Evolutionary conservation across 78 protist genomes (phyloP), one percentile per base, ranked within the genome.

Genomic region (Trichosphaerium sp.): DNA sequence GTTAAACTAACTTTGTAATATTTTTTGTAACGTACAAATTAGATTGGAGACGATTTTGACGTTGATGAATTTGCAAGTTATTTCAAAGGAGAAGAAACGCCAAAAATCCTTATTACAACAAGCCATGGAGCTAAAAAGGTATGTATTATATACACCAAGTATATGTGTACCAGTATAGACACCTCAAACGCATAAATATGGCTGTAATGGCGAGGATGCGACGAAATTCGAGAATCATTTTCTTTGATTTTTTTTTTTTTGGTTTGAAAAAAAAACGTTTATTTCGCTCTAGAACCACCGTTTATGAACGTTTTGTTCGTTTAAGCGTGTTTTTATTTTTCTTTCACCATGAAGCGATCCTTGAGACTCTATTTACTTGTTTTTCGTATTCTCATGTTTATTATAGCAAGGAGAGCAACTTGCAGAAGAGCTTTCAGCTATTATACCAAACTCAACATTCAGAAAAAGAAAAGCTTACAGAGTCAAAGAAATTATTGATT

Each of bases 401-500:
- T 21, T 61, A n/a, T 8, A 6, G 11, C 10, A 61, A 8, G 11
- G 32, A 31, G 6, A 10, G 62, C 66, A 52, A 28, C 29, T 43
- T 7, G 69, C 78, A 0, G 38, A 41, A 0, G 69, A 35, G 1
- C 52, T 72, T 54, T 69, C 69, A 3, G 56, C 65, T 58, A 3
- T 69, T 28, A 66, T 80, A 28, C 34, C 39, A 32, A 49, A 66
- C 39, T n/a, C 66, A 6, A 61, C 55, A 10, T 28, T 31, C 39
- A 71, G 51, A 23, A 26, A 31, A 26, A 66, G 93, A 25, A 69
- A 67, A 35, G 47, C 38, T 18, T 92, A 66, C 66, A 21, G 67
- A 18, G 18, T 92, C 38, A 75, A 83, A 71, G 88, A 89, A 11
- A 88, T 94, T 31, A 54, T 87, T 1, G 32, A 87, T 63, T 84